Evolutionary conservation across 2,329 filamentous ascomycete species (phyloP).

Genomic region (Calonectria henricotiae): DNA sequence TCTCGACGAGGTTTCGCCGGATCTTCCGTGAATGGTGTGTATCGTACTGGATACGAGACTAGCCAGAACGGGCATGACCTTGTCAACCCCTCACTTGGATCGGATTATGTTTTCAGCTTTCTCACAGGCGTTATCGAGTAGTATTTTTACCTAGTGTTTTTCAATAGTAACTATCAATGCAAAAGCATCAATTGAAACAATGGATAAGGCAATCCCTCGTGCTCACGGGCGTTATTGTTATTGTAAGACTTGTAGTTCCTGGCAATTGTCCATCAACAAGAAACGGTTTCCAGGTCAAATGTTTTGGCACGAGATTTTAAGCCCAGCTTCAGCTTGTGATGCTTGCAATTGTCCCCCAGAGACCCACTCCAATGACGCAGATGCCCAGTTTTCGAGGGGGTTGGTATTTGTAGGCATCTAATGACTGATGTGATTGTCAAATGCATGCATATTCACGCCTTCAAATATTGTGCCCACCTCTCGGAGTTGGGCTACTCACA

Average conservation of each 20-base stretch:
- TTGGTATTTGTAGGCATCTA: neutral
- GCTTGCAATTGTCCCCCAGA: neutral
- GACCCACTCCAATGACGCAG: neutral
- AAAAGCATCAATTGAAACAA: too few species aligned
- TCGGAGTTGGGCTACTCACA: too few species aligned
- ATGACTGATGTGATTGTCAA: neutral
- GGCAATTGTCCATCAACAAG: neutral
- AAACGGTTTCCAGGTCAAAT: conserved; percentile 11
- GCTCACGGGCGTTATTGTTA: neutral
- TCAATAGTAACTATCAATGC: too few species aligned
- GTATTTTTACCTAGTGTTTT: too few species aligned
- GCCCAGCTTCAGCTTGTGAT: neutral
- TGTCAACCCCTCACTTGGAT: conserved; percentile 17
- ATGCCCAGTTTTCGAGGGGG: conserved; percentile 19
- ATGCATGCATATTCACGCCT: neutral
- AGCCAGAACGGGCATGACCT: neutral
- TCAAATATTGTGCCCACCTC: neutral
- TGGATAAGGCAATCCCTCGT: too few species aligned
- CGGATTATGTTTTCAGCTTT: neutral
- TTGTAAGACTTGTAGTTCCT: neutral
- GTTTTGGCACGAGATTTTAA: too few species aligned
- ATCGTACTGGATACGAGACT: neutral
- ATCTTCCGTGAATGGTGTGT: neutral
- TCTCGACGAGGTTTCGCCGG: neutral
- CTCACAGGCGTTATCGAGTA: neutral